Evolutionary conservation across 495 filamentous ascomycete species (phyloP), one percentile per base, ranked within the genome.

Genomic region (Aspergillus leporis): DNA sequence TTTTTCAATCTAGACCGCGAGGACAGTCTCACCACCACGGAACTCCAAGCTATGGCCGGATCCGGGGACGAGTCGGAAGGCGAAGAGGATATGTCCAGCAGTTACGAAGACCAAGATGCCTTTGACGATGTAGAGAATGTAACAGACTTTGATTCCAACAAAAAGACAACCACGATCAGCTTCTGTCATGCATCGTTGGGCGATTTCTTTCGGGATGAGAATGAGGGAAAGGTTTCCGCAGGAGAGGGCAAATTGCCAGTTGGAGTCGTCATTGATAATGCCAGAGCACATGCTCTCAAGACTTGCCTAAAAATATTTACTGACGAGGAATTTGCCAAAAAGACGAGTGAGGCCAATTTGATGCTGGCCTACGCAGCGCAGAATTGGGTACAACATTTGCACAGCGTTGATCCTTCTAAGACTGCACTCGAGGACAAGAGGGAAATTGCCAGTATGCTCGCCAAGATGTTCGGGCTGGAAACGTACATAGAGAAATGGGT

Each of bases 1-100:
- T 71, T 77, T 45, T 76, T 77, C 56, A 62, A 36, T 6, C 53
- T 77, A 2, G 58, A 63, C 16, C 65, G 74, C 36, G 65, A 75
- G 46, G 70, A 75, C 53, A 64, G 63, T 0, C 50, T 71, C n/a
- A 67, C 69, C 0, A 75, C 69, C 4, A 66, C 68, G 4, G 67
- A 74, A 13, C 52, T 75, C 7, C 50, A 62, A 23, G 38, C 5
- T 13, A 48, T 53, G 25, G 45, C 59, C n/a, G 40, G 38, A 0
- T 8, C 43, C 9, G 31, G 22, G 14, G 57, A 47, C 25, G 18
- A 16, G 0, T 54, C 47, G 36, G 25, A 28, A 28, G 58, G 40
- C 30, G 45, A n/a, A 4, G 50, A 41, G 30, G 58, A 61, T 14
- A 22, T 32, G 14, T 22, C 30, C 2, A 19, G 41, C 40, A 61